Base-by-base conservation (phyloP, 1,284 basidiomycete species). In the Sporisorium sorghi region DNA sequence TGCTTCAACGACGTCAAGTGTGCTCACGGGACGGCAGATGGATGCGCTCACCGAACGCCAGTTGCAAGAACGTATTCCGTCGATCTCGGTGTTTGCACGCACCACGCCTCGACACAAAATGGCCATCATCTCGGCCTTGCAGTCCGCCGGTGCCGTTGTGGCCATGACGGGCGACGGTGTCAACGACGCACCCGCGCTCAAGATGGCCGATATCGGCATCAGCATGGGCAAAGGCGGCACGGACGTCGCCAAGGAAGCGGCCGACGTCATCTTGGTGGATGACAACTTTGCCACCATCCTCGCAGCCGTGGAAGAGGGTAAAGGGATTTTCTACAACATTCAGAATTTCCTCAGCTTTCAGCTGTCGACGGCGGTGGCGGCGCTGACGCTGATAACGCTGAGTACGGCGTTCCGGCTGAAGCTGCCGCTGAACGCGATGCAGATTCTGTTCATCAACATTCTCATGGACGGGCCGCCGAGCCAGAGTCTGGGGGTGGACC, bases 101-200 rank as follows among this genome's bases (percentile, higher is more conserved):
- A 97, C 94, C 80, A 97, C 94, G 47, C 95, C 95, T 58, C 89
- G 92, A 81, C 96, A 98, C 86, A 98, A 98, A 87, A 96, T 98
- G 94, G 90, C 91, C 49, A 98, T 98, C 81, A 91, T 98, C 37
- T 90, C 92, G 83, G 95, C 94, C 24, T 93, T 93, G 85, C 94
- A 97, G 87, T 86, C 90, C 68, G 88, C 92, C 50, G 94, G 95
- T 0, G 90, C 89, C 4, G 90, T 98, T 1, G 95, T 98, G 0
- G 96, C 94, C 12, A 98, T 98, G 96, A 97, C 95, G 2, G 95
- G 95, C 19, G 95, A 97, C 84, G 95, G 95, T 82, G 96, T 99
- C 12, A 98, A 99, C 83, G 96, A 99, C 80, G 94, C 96, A 0
- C 95, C 95, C 6, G 95, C 95, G 19, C 87, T 98, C 70, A 97